Percentiles rank a stretch among this genome's conserved stretches.
These are phyloP conservation scores for Aspergillus arachidicola DNA, from an alignment of 2,329 filamentous ascomycete genomes.

Conservation along the genomic window DNA sequence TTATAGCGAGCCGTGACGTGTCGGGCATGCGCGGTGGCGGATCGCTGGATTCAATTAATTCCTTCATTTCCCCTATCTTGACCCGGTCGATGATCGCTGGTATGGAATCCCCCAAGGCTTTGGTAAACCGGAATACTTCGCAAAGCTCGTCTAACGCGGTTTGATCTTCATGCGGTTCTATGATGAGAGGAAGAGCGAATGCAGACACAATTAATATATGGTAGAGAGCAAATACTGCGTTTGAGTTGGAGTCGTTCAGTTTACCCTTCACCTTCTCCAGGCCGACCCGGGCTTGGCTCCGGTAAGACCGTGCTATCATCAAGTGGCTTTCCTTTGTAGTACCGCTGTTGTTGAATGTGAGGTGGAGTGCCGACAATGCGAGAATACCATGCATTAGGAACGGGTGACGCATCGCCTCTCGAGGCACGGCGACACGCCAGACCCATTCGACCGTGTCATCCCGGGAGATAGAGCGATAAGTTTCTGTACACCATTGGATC, in stretches of 20 bases:
- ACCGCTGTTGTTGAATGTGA: conserved; percentile 24
- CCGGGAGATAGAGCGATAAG: conserved; percentile 34
- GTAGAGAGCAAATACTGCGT: conserved; percentile 40
- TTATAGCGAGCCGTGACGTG: conserved; percentile 34
- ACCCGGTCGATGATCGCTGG: conserved; percentile 27
- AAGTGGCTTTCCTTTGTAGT: conserved; percentile 27
- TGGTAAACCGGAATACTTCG: conserved; percentile 31
- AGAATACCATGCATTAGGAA: conserved; percentile 39
- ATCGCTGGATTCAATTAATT: conserved; percentile 27
- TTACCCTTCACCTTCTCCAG: conserved; percentile 26
- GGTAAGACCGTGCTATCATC: conserved; percentile 32
- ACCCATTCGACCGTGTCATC: conserved; percentile 27
- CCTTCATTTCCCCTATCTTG: conserved; percentile 27
- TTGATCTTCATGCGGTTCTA: conserved; percentile 9
- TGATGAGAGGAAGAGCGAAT: conserved; percentile 33
- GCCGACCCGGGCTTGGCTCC: conserved; percentile 26
- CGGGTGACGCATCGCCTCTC: conserved; percentile 32
- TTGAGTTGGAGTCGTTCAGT: conserved; percentile 32
- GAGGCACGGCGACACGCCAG: conserved; percentile 36
- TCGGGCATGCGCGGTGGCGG: conserved; percentile 36
- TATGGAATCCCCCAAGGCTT: conserved; percentile 33
- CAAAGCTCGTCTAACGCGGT: conserved; percentile 34
- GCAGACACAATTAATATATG: conserved; percentile 38
- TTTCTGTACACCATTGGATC: conserved; percentile 39
- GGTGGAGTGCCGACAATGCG: conserved; percentile 37